Evolutionary conservation across 129 eudicot genomes (phyloP), one percentile per base, ranked within the genome.

Genomic region (Pseudognaphalium luteoalbum): DNA sequence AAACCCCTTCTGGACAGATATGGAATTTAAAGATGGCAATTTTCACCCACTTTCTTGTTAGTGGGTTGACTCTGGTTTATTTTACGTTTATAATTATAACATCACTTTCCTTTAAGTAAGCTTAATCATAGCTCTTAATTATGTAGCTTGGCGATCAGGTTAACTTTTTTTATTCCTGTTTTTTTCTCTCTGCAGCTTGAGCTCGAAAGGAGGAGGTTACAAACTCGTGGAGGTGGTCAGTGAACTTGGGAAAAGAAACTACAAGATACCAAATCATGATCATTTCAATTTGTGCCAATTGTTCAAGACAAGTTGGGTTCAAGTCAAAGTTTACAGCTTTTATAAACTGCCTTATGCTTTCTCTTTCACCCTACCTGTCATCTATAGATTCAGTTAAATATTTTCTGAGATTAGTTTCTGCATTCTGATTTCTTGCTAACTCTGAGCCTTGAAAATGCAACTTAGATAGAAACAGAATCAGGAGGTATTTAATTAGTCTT

Each of bases 191-290:
- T 82, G 1, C 54, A 93, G 98, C 92, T 93, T 19, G 98, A 90
- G 72, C 84, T 93, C 4, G 98, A 93, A 80, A 87, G 96, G 85
- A 91, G 83, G 85, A 90, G 98, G 87, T 60, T 93, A 89, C 96
- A 87, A 66, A 54, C 83, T 70, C 93, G 96, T 28, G 87, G 88
- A 68, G 72, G 75, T 79, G 86, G 89, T 83, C 77, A 85, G 73
- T 82, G 79, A 77, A 56, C 35, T 44, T 11, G 3, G 37, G 58
- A 37, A 50, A 22, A 32, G 25, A 76, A 29, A 32, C 35, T 57
- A 16, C 52, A 44, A 68, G 82, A 84, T 72, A 83, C 35, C 59
- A 47, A 78, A 52, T 30, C 59, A 39, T 65, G 80, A 78, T 74
- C 66, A 59, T 44, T 72, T 37, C 62, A 44, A 67, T 62, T 22